Conservation (phyloP, 495 filamentous ascomycete genomes). For the Lindgomyces ingoldianus region DNA sequence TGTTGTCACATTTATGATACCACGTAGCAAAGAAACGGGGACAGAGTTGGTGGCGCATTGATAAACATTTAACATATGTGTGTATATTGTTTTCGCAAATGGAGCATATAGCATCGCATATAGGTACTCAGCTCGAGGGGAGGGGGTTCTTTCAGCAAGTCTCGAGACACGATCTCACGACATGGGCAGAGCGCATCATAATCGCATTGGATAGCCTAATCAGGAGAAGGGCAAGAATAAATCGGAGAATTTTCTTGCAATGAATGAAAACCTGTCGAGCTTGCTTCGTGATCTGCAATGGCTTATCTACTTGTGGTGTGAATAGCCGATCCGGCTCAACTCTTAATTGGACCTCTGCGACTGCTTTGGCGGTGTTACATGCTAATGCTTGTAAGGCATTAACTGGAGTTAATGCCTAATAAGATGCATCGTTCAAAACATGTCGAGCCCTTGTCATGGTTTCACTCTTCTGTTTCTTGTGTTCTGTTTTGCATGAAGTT, state of each 20-base stretch:
- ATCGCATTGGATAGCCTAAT: constrained; percentile 8
- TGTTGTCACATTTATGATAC: constrained; percentile 36
- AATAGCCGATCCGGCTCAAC: background rate
- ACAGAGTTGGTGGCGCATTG: constrained; percentile 6
- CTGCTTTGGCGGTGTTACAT: background rate
- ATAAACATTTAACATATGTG: background rate
- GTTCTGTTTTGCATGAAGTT: background rate
- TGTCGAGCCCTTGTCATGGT: background rate
- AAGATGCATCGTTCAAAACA: too few relatives aligned
- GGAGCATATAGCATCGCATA: background rate
- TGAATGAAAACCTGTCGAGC: background rate
- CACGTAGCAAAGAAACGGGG: constrained; percentile 8
- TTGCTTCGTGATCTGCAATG: background rate
- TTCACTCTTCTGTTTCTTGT: background rate
- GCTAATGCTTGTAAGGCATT: too few relatives aligned
- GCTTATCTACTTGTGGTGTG: background rate
- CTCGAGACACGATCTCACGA: background rate
- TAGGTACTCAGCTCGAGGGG: background rate
- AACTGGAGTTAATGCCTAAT: too few relatives aligned
- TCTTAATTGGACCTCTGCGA: background rate
- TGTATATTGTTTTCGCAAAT: background rate
- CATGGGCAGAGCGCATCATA: background rate
- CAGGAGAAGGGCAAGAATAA: too few relatives aligned
- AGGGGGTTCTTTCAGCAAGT: too few relatives aligned
- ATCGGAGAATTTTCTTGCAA: background rate